These are phyloP conservation scores for Mycena sp. DNA, from an alignment of 1,284 basidiomycete species.

Conservation along the genomic window DNA sequence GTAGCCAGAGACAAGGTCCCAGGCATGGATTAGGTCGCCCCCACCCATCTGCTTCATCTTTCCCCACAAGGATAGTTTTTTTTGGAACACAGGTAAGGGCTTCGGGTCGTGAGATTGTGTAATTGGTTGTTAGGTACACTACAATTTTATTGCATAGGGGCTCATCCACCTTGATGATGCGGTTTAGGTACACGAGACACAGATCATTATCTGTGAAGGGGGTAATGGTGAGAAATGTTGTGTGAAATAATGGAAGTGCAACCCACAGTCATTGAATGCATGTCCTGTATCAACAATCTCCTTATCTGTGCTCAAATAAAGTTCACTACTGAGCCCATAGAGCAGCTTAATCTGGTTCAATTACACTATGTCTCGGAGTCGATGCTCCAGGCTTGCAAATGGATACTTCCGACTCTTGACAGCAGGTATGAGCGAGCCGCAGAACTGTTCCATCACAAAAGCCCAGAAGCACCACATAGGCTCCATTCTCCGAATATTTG, in stretches of 20 bases:
- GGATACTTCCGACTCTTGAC: conserved; percentile 41
- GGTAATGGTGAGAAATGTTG: background rate
- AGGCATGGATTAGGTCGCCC: conserved; percentile 1
- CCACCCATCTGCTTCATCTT: background rate
- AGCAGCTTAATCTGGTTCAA: conserved; percentile 38
- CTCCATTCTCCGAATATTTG: conserved; percentile 42
- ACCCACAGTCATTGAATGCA: conserved; percentile 3
- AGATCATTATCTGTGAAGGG: conserved; percentile 19
- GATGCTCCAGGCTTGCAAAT: conserved; percentile 38
- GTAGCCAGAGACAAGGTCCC: background rate
- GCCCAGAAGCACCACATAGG: conserved; percentile 56
- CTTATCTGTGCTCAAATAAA: conserved; percentile 25
- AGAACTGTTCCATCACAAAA: conserved; percentile 49
- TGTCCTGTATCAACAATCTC: background rate
- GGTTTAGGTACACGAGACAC: conserved; percentile 21
- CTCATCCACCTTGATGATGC: background rate
- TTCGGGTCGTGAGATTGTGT: conserved; percentile 31
- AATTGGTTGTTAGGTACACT: conserved; percentile 15
- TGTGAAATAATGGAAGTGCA: background rate
- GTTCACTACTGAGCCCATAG: conserved; percentile 29
- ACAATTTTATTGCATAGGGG: background rate
- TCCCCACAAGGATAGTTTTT: background rate
- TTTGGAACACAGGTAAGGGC: conserved; percentile 33
- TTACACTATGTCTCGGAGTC: conserved; percentile 35
- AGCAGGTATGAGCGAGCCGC: conserved; percentile 36